Percentiles rank a stretch among this genome's conserved stretches.
These are phyloP conservation scores for Dimargaris cristalligena DNA, from an alignment of 192 early-diverging fungal genomes.

Conservation along the genomic window DNA sequence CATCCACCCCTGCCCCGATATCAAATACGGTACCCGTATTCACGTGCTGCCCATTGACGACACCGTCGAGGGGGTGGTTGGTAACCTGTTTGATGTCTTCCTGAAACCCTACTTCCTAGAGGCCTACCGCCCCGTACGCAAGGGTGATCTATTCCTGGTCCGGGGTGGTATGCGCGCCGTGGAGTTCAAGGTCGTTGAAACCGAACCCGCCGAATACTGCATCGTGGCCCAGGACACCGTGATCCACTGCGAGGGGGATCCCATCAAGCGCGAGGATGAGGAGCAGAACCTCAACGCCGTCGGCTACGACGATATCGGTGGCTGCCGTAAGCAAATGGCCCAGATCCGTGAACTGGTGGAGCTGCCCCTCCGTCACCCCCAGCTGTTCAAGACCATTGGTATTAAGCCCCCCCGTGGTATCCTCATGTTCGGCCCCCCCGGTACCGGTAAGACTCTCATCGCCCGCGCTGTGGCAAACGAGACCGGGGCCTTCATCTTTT, in stretches of 20 bases:
- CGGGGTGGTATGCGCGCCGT: conserved; percentile 93
- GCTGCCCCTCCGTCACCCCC: conserved; percentile 92
- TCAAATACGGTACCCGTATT: conserved; percentile 94
- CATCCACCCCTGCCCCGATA: conserved; percentile 88
- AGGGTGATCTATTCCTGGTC: conserved; percentile 88
- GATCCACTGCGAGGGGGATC: conserved; percentile 97
- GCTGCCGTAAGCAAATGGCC: conserved; percentile 94
- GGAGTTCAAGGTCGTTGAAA: conserved; percentile 97
- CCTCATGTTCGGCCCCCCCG: conserved; percentile 94
- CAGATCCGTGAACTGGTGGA: conserved; percentile 98
- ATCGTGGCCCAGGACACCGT: conserved; percentile 96
- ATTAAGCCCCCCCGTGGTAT: conserved; percentile 98
- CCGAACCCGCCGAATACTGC: conserved; percentile 88
- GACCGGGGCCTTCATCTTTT: conserved; percentile 98
- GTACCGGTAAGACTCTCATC: conserved; percentile 98
- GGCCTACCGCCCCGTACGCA: conserved; percentile 89
- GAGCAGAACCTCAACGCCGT: conserved; percentile 82
- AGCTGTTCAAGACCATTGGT: conserved; percentile 97
- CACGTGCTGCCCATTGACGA: conserved; percentile 96
- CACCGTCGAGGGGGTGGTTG: conserved; percentile 92
- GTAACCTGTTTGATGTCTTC: conserved; percentile 94
- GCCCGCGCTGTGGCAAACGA: conserved; percentile 98
- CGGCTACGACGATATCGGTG: conserved; percentile 98
- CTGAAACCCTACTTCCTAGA: conserved; percentile 98
- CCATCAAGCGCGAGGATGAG: conserved; percentile 98